These are phyloP conservation scores for Tetrapisispora phaffii DNA, from an alignment of 805 yeast genomes.

Conservation along the genomic window DNA sequence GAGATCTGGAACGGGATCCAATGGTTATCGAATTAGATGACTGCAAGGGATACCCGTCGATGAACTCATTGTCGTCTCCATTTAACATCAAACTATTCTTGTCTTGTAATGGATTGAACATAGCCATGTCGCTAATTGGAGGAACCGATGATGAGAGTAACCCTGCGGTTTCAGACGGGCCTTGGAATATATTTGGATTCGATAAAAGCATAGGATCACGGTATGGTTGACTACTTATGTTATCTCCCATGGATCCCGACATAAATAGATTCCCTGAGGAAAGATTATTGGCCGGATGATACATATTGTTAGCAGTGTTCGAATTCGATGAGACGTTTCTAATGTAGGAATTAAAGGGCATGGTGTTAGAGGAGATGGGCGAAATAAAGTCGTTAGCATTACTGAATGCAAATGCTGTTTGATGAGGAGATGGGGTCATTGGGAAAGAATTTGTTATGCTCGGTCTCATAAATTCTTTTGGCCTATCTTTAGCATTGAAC, in stretches of 20 bases:
- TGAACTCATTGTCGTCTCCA: neutral
- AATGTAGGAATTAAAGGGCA: conserved; percentile 3
- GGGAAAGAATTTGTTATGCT: neutral
- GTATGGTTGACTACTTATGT: neutral
- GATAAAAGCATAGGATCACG: neutral
- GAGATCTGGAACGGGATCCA: conserved; percentile 1
- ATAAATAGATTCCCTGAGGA: neutral
- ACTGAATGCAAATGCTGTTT: conserved; percentile 2
- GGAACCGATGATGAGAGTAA: neutral
- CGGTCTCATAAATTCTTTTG: neutral
- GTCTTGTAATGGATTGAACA: neutral
- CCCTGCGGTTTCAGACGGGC: neutral
- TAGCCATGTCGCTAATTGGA: neutral
- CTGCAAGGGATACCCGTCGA: neutral
- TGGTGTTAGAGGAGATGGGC: conserved; percentile 1
- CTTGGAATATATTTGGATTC: neutral
- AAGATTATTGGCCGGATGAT: neutral
- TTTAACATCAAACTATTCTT: neutral
- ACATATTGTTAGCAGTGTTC: neutral
- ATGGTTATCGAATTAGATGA: neutral
- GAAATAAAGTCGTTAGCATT: conserved; percentile 4
- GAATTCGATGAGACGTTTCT: neutral
- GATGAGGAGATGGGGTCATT: neutral
- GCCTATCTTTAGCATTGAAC: conserved; percentile 12
- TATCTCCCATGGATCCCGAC: neutral